Percentiles rank a stretch among this genome's conserved stretches.
phyloP scores from a whole-genome alignment of 768 basidiomycete genomes.

The Phaeolepiota aurea region DNA sequence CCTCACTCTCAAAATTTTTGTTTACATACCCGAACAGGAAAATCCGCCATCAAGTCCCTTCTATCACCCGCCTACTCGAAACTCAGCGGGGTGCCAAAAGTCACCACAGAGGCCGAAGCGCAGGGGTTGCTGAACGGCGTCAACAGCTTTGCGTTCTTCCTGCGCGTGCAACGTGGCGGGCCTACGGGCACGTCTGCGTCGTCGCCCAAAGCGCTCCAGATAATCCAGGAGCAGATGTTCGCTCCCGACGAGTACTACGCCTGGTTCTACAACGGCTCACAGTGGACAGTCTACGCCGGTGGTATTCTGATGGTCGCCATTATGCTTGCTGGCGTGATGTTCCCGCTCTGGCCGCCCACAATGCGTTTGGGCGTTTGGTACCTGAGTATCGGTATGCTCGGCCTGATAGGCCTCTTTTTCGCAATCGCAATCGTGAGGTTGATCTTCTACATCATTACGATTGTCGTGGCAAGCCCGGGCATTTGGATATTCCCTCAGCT shows the following conservation, averaged over 20 bases:
- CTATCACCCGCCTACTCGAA: constrained; percentile 90
- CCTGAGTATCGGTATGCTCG: constrained; percentile 80
- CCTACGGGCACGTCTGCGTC: constrained; percentile 54
- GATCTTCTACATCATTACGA: constrained; percentile 90
- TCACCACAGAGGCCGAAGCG: constrained; percentile 74
- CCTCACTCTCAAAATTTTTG: no score
- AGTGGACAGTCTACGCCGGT: constrained; percentile 88
- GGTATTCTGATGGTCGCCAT: constrained; percentile 86
- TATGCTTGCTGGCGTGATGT: constrained; percentile 97
- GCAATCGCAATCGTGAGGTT: constrained; percentile 83
- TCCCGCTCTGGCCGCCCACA: constrained; percentile 94
- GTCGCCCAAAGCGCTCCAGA: constrained; percentile 72
- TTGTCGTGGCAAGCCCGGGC: constrained; percentile 78
- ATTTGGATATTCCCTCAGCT: constrained; percentile 99
- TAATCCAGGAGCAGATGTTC: constrained; percentile 79
- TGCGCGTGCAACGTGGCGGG: constrained; percentile 78
- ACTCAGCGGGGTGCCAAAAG: constrained; percentile 67
- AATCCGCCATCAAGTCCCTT: constrained; percentile 86
- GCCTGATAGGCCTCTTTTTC: constrained; percentile 86
- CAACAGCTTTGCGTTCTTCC: constrained; percentile 85
- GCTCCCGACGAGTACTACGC: constrained; percentile 80
- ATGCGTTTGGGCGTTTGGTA: constrained; percentile 96
- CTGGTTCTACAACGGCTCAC: constrained; percentile 95
- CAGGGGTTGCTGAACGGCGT: constrained; percentile 53
- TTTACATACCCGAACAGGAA: constrained; percentile 45